These are phyloP conservation scores for Erigeron canadensis DNA, from an alignment of 129 eudicot genomes.

Conservation along the genomic window DNA sequence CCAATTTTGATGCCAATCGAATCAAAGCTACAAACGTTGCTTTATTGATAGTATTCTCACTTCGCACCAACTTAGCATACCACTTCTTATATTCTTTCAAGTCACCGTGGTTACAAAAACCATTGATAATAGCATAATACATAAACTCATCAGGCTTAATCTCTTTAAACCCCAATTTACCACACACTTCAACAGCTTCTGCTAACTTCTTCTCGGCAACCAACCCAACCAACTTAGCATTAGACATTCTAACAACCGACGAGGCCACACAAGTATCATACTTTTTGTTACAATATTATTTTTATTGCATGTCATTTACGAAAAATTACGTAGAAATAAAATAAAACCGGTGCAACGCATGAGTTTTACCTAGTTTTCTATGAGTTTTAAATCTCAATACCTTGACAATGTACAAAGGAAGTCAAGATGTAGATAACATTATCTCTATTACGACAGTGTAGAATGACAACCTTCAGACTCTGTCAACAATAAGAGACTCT, in stretches of 20 bases:
- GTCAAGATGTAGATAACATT: too few species aligned
- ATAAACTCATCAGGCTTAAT: slow-evolving; percentile 43
- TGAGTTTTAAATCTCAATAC: too few species aligned
- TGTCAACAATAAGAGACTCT: too few species aligned
- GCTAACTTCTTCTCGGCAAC: slow-evolving; percentile 25
- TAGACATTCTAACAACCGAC: slow-evolving; percentile 48
- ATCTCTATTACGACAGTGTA: too few species aligned
- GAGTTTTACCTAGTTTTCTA: too few species aligned
- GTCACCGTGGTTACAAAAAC: slow-evolving; percentile 38
- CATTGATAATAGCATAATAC: slow-evolving; percentile 47
- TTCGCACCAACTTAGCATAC: slow-evolving; percentile 32
- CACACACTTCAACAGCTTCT: slow-evolving; percentile 48
- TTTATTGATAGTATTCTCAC: slow-evolving; percentile 36
- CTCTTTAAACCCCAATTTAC: slow-evolving; percentile 29
- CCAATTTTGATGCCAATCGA: slow-evolving; percentile 39
- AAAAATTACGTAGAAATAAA: too few species aligned
- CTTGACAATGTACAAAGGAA: too few species aligned
- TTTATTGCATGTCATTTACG: too few species aligned
- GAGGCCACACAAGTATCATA: too few species aligned
- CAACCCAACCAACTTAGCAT: slow-evolving; percentile 45
- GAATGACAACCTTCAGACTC: too few species aligned
- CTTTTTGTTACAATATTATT: too few species aligned
- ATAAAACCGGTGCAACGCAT: too few species aligned
- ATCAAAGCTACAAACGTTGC: slow-evolving; percentile 36
- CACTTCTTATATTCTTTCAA: slow-evolving; percentile 46